Conservation (phyloP, 352 stramenopile genomes). For the Pythium inflatum region DNA sequence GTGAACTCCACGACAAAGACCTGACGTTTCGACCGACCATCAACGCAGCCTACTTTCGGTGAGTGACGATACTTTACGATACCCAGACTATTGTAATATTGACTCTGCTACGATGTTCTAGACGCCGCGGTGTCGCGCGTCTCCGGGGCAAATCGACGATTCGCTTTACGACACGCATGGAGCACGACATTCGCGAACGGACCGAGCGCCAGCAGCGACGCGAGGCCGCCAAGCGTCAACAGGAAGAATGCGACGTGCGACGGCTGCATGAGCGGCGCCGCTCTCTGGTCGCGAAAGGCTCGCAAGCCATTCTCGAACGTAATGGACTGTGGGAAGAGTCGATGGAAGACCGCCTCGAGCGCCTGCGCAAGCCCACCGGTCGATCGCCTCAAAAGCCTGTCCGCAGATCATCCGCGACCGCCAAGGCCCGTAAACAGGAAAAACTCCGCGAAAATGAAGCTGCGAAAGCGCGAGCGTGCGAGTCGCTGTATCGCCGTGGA, state of each 20-base stretch:
- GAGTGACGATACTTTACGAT: not conserved
- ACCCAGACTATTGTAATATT: too few species aligned
- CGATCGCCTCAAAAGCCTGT: not conserved
- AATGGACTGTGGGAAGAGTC: constrained; percentile 60
- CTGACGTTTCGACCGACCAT: constrained; percentile 59
- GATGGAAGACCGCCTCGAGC: constrained; percentile 37
- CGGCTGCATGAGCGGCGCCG: not conserved
- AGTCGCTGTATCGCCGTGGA: constrained; percentile 56
- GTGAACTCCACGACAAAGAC: not conserved
- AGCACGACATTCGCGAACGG: constrained; percentile 50
- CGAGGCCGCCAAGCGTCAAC: constrained; percentile 27
- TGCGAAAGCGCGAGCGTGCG: constrained; percentile 39
- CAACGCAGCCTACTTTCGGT: constrained; percentile 41
- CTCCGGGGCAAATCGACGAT: constrained; percentile 4
- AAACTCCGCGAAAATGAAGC: constrained; percentile 21
- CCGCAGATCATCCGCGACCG: not conserved
- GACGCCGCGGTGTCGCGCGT: constrained; percentile 17
- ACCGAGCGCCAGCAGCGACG: constrained; percentile 32
- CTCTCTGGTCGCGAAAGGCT: constrained; percentile 54
- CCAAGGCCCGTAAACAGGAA: not conserved
- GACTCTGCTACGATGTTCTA: too few species aligned
- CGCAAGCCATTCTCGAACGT: constrained; percentile 51
- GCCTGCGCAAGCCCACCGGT: constrained; percentile 29
- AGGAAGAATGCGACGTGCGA: constrained; percentile 28
- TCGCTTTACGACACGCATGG: constrained; percentile 39